A percentile compares a stretch with the other conserved stretches of the same genome.
Conservation (phyloP, 2,329 filamentous ascomycete genomes). For the Grosmannia serpens region DNA sequence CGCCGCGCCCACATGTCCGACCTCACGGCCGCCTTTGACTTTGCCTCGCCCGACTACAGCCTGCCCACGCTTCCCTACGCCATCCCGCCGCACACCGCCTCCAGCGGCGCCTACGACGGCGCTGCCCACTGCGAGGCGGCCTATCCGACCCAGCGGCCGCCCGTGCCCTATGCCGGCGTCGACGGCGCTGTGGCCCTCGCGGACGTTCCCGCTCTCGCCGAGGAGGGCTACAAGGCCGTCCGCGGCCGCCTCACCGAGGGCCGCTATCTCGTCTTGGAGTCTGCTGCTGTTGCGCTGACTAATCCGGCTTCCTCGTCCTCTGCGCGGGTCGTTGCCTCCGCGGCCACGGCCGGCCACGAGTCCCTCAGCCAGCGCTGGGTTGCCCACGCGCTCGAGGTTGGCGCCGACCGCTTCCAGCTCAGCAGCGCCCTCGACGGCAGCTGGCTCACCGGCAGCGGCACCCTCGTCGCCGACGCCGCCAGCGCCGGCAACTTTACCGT, state of each 20-base stretch:
- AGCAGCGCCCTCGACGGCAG: conserved; percentile 10
- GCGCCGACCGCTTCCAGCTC: conserved; percentile 16
- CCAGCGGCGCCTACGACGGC: conserved; percentile 32
- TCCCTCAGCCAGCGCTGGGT: conserved; percentile 35
- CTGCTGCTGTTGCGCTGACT: conserved; percentile 26
- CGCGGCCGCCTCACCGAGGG: conserved; percentile 41
- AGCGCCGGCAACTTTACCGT: conserved; percentile 3
- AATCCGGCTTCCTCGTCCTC: conserved; percentile 16
- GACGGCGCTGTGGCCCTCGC: conserved; percentile 16
- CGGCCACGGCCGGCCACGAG: conserved; percentile 22
- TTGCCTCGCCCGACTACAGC: conserved; percentile 35
- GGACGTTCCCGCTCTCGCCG: conserved; percentile 26
- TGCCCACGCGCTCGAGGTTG: conserved; percentile 24
- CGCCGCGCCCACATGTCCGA: conserved; percentile 19
- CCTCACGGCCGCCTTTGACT: conserved; percentile 15
- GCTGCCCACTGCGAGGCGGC: conserved; percentile 29
- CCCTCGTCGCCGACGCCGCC: background rate
- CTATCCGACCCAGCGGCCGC: conserved; percentile 26
- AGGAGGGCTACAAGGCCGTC: conserved; percentile 39
- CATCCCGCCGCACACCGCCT: conserved; percentile 26
- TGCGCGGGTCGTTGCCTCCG: conserved; percentile 10
- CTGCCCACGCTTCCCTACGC: conserved; percentile 33
- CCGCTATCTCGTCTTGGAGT: conserved; percentile 38
- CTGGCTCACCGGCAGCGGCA: conserved; percentile 10
- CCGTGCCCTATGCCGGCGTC: conserved; percentile 31